These are phyloP conservation scores for Eutrema heterophyllum DNA, from an alignment of 345 rosid species.

Conservation along the genomic window DNA sequence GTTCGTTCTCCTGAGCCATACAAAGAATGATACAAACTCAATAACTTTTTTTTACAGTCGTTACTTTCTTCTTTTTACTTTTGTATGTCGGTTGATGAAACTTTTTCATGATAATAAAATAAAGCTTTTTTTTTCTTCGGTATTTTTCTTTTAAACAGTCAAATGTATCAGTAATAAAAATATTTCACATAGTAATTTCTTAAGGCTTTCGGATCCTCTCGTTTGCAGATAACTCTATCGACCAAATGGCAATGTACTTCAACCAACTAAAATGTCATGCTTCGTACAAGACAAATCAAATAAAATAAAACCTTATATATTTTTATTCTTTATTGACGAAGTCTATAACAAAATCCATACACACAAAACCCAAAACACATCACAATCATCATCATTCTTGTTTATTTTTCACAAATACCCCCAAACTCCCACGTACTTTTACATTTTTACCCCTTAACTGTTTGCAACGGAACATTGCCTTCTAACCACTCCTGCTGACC, in stretches of 20 bases:
- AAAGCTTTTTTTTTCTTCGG: neutral
- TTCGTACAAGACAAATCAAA: conserved; percentile 15
- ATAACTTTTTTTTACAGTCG: neutral
- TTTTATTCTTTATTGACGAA: conserved; percentile 3
- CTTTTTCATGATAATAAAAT: neutral
- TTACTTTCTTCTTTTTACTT: neutral
- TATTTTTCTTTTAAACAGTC: neutral
- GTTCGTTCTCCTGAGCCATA: conserved; percentile 11
- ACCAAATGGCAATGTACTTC: neutral
- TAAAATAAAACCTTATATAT: neutral
- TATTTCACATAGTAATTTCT: neutral
- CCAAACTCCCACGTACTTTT: neutral
- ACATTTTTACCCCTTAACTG: conserved; percentile 25
- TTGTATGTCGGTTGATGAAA: neutral
- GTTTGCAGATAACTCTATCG: neutral
- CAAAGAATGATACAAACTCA: conserved; percentile 16
- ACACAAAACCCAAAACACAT: conserved; percentile 19
- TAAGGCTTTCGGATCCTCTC: neutral
- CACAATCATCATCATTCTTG: neutral
- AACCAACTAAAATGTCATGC: conserved; percentile 13
- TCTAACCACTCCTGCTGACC: conserved; percentile 62
- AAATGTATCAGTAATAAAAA: neutral
- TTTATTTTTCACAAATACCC: conserved; percentile 6
- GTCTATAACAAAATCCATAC: conserved; percentile 18
- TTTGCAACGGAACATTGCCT: conserved; percentile 60